Percentiles rank a stretch among this genome's conserved stretches.
These are phyloP conservation scores for Hirsutella rhossiliensis DNA, from an alignment of 2,329 filamentous ascomycete species.

Conservation along the genomic window DNA sequence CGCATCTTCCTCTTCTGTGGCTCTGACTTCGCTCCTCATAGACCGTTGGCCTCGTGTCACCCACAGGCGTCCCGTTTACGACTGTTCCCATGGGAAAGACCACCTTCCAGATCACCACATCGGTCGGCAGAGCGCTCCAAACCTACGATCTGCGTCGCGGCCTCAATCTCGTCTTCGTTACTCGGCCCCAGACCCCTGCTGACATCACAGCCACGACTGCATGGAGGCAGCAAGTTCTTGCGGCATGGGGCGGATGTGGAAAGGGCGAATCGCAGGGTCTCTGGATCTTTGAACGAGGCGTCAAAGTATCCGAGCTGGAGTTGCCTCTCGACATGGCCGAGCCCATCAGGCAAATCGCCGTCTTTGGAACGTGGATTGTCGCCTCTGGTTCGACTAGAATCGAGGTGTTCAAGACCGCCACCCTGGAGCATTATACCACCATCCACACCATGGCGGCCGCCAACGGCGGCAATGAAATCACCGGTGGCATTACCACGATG, in stretches of 20 bases:
- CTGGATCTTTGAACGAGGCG: conserved; percentile 88
- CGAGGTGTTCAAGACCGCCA: conserved; percentile 79
- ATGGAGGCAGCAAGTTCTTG: conserved; percentile 78
- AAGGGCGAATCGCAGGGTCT: conserved; percentile 50
- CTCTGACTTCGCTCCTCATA: conserved; percentile 20
- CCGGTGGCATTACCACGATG: conserved; percentile 73
- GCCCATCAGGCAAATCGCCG: conserved; percentile 63
- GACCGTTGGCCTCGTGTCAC: conserved; percentile 89
- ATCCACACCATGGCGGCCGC: conserved; percentile 47
- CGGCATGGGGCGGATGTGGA: conserved; percentile 67
- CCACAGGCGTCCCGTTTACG: conserved; percentile 82
- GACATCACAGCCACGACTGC: conserved; percentile 77
- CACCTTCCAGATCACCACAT: conserved; percentile 95
- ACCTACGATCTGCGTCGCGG: conserved; percentile 90
- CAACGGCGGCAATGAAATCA: conserved; percentile 55
- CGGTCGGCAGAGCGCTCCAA: conserved; percentile 77
- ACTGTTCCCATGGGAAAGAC: conserved; percentile 82
- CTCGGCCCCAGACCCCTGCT: conserved; percentile 75
- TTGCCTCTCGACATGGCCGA: conserved; percentile 53
- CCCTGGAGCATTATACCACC: conserved; percentile 82
- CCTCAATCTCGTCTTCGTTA: conserved; percentile 87
- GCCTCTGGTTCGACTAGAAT: conserved; percentile 64
- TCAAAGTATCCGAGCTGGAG: conserved; percentile 65
- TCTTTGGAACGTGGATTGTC: conserved; percentile 87
- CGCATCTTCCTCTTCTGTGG: no score